phyloP scores from a whole-genome alignment of 2,329 filamentous ascomycete genomes.

The Cytospora piceicola region DNA sequence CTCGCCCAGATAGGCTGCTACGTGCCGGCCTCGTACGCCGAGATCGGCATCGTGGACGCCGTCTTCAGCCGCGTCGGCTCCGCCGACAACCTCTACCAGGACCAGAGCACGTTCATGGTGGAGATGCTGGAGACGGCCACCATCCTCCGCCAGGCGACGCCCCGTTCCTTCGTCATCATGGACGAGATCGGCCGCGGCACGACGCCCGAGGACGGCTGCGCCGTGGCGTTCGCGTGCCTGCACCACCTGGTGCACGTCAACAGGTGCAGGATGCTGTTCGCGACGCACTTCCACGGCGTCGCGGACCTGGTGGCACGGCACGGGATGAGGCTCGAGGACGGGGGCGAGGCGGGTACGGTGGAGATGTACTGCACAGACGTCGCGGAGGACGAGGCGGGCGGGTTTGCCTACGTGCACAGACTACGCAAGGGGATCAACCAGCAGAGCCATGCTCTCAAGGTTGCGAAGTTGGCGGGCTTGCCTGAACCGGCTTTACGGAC shows the following conservation, averaged over 20 bases:
- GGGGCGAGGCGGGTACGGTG: conserved; percentile 49
- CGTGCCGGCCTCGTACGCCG: conserved; percentile 84
- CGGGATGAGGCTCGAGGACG: conserved; percentile 44
- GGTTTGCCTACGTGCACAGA: conserved; percentile 86
- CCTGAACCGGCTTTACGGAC: conserved; percentile 72
- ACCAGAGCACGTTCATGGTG: conserved; percentile 99
- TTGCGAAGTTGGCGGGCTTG: conserved; percentile 84
- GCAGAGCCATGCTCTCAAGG: conserved; percentile 89
- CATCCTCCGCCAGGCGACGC: conserved; percentile 84
- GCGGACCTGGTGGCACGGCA: conserved; percentile 72
- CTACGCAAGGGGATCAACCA: conserved; percentile 82
- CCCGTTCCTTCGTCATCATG: conserved; percentile 92
- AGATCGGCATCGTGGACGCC: conserved; percentile 91
- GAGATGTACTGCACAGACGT: conserved; percentile 90
- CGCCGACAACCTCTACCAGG: conserved; percentile 90
- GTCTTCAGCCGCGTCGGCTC: conserved; percentile 93
- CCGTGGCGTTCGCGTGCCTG: conserved; percentile 86
- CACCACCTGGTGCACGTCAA: conserved; percentile 82
- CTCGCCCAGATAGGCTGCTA: conserved; percentile 92
- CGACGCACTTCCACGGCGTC: conserved; percentile 89
- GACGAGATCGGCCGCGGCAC: conserved; percentile 96
- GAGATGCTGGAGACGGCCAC: conserved; percentile 97
- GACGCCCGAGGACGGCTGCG: conserved; percentile 87
- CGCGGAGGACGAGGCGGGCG: conserved; percentile 68
- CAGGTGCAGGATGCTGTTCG: conserved; percentile 81